Conservation (phyloP, 164 flowering plant species). For the Pachysandra terminalis region DNA sequence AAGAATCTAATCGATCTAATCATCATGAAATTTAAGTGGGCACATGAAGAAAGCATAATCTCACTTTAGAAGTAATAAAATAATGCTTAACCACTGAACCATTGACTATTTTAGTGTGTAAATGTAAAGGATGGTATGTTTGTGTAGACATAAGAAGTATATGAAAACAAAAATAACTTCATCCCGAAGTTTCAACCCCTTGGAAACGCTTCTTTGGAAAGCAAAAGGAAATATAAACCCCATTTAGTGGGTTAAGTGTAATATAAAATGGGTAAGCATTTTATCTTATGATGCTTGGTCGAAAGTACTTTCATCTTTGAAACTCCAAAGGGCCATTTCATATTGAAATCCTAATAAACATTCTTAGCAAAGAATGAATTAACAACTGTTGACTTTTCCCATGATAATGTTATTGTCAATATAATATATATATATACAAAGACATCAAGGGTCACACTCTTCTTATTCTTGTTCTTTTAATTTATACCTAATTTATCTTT, state of each 20-base stretch:
- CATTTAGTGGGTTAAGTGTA: constrained; percentile 3
- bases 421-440: not conserved
- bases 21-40: constrained; percentile 6
- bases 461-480: not conserved
- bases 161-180: not conserved
- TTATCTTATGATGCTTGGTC: constrained; percentile 3
- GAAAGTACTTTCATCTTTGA: constrained; percentile 11
- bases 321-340: constrained; percentile 7
- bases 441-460: not conserved
- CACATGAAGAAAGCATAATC: constrained; percentile 2
- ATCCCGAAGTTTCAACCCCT: not conserved
- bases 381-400: constrained; percentile 18
- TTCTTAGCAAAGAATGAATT: constrained; percentile 4
- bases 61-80: not conserved
- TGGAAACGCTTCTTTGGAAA: constrained; percentile 9
- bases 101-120: not conserved
- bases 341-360: not conserved
- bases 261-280: not conserved
- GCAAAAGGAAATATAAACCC: constrained; percentile 4
- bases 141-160: not conserved
- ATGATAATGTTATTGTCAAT: not conserved
- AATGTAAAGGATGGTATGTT: not conserved
- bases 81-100: constrained; percentile 1
- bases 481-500: not conserved
- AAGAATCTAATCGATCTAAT: constrained; percentile 8